Evolutionary conservation across 2,329 filamentous ascomycete genomes (phyloP).

Genomic region (Beauveria caledonica): DNA sequence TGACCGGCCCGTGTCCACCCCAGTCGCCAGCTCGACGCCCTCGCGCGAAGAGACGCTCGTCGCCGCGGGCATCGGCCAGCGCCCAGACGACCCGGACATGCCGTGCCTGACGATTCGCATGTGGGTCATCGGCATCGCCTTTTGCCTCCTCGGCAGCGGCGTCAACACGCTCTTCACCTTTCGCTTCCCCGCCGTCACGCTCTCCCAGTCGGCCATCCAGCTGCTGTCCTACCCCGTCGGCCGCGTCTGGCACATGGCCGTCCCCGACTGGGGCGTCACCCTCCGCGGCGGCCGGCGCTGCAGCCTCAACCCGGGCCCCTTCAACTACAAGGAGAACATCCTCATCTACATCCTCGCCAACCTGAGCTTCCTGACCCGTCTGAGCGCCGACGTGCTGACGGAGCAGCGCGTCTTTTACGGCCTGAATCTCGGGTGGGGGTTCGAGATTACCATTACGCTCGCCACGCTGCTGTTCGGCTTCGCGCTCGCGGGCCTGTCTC

Average conservation of each 20-base stretch:
- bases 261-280: constrained; percentile 24
- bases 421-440: constrained; percentile 36
- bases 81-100: constrained; percentile 20
- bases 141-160: constrained; percentile 28
- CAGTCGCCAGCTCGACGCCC: constrained; percentile 5
- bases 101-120: constrained; percentile 30
- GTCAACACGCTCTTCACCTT: constrained; percentile 35
- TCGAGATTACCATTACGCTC: constrained; percentile 40
- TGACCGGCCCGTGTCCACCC: too few species aligned
- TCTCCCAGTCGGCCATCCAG: constrained; percentile 30
- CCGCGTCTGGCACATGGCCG: constrained; percentile 26
- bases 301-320: constrained; percentile 32
- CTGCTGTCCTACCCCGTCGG: constrained; percentile 37
- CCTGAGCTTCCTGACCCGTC: constrained; percentile 34
- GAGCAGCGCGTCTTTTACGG: constrained; percentile 34
- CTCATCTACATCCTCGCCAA: constrained; percentile 50
- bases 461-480: constrained; percentile 45
- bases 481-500: constrained; percentile 37
- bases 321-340: constrained; percentile 40
- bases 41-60: constrained; percentile 19
- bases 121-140: constrained; percentile 30
- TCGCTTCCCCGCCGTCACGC: constrained; percentile 24
- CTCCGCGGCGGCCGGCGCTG: constrained; percentile 18
- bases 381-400: constrained; percentile 27
- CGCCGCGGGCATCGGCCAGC: constrained; percentile 23